Evolutionary conservation across 164 flowering plant genomes (phyloP).

Genomic region (Berberis vulgaris): DNA sequence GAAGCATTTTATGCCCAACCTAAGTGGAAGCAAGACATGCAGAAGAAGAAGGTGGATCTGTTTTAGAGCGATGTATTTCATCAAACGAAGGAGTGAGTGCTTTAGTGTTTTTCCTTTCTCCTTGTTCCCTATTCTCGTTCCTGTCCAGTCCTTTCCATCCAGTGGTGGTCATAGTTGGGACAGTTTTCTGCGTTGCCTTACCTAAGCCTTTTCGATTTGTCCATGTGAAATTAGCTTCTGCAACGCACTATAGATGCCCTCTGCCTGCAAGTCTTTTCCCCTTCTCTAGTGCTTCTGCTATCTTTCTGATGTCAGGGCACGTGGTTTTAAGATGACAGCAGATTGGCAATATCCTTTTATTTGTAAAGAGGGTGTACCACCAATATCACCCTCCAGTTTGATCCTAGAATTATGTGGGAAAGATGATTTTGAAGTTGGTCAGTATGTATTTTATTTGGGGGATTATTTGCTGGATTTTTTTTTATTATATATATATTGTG

Average conservation of each 20-base stretch:
- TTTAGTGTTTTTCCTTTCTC: not conserved
- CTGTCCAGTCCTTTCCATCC: not conserved
- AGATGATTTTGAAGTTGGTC: not conserved
- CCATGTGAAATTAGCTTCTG: conserved; percentile 14
- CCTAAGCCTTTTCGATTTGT: conserved; percentile 14
- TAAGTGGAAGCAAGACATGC: conserved; percentile 96
- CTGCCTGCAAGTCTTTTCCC: conserved; percentile 26
- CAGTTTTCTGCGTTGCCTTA: conserved; percentile 8
- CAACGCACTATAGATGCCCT: conserved; percentile 10
- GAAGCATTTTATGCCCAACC: conserved; percentile 78
- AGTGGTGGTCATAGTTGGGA: not conserved
- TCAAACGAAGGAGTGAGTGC: conserved; percentile 5
- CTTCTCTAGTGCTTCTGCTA: conserved; percentile 19
- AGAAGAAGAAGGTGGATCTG: conserved; percentile 75
- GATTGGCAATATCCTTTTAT: conserved; percentile 42
- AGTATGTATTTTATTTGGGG: not conserved
- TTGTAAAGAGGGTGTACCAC: conserved; percentile 4
- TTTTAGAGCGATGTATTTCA: conserved; percentile 31
- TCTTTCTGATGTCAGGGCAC: not conserved
- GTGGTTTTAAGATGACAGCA: conserved; percentile 12
- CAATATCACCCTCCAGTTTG: conserved; percentile 4
- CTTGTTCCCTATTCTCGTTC: not conserved
- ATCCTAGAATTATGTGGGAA: conserved; percentile 5
- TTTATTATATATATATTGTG: conserved; percentile 1
- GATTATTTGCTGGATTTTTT: not conserved